Base-by-base conservation (phyloP, 768 basidiomycete species). In the Panaeolus cyanescens region DNA sequence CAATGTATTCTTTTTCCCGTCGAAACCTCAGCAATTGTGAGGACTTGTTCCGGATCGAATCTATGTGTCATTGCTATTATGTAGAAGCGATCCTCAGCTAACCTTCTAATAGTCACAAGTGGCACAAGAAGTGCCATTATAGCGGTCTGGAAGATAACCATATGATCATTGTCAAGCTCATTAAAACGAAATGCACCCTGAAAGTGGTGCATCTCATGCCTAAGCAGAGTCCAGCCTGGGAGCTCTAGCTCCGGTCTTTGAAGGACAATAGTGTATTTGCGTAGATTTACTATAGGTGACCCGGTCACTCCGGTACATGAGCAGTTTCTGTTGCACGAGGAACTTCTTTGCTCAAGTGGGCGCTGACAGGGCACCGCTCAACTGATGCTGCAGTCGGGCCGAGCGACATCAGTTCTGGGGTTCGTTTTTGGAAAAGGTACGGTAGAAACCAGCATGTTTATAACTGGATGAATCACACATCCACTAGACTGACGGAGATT, bases 51-150 rank as follows among this genome's bases (percentile, higher is more conserved):
- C 45, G 45, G 30, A 9, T 28, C 30, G 45, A 50, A 50, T 42
- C 22, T 50, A 50, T 50, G 45, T 50, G 45, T 50, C 45, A 50
- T 50, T 25, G 25, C 45, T 28, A 28, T 28, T 50, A 50, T 28
- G 45, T 13, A 50, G 45, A 50, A 50, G 45, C 45, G 15, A 28
- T 28, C 12, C 19, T 50, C 10, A 30, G 9, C 30, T 8, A 13
- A 13, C 30, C 45, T 50, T 28, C 45, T 15, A 50, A 50, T 13
- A 50, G 45, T 50, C 45, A 50, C 45, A 28, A 30, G 45, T 50
- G 45, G 45, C 28, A 50, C 45, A 50, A 28, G 45, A 50, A 50
- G 45, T 50, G 45, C 45, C 25, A 50, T 50, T 50, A 50, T 50
- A 50, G 45, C 45, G 45, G 45, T 15, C 15, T 50, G 45, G 45